Evolutionary conservation across 2,329 filamentous ascomycete species (phyloP), one percentile per base, ranked within the genome.

Genomic region (Pseudocercospora musae): DNA sequence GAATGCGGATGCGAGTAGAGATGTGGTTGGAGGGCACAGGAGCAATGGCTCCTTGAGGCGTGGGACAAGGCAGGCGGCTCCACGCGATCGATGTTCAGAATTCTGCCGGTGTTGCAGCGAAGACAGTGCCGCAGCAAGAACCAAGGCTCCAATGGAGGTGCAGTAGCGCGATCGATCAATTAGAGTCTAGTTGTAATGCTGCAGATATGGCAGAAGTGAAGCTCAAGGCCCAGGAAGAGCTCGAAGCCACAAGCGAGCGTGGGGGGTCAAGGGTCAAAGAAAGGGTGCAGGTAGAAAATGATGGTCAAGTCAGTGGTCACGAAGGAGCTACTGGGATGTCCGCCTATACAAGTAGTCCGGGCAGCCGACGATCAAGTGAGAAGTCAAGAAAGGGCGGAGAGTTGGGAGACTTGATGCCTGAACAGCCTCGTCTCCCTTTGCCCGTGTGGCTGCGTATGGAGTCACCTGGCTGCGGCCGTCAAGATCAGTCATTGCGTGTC

Each of bases 1-100:
- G 44, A 55, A 50, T 25, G 4, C 50, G 50, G 29, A 52, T 54
- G 31, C 48, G 20, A 59, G 48, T 53, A 27, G 31, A 52, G 52
- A 44, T 62, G 62, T 63, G 65, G 65, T 67, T 66, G 62, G 54
- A 60, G 59, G 54, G 55, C 53, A 62, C 44, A 57, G 57, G 63
- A 57, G 46, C 44, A 53, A 58, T 54, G 57, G 50, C 44, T 59
- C 23, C 10, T 46, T 49, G 23, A n/a, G 48, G 59, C 63, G 66
- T 67, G 63, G 66, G 66, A 64, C 62, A 33, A 29, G 50, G 55
- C 54, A 57, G 55, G 29, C 58, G 58, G 55, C 31, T 56, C 46
- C 48, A 56, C 52, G 59, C n/a, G n/a, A n/a, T n/a, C 23, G 25
- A 49, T 57, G 54, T 55, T 49, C 18, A 37, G 37, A 11, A 33